phyloP scores from a whole-genome alignment of 768 basidiomycete genomes.

The Boletus sp. region DNA sequence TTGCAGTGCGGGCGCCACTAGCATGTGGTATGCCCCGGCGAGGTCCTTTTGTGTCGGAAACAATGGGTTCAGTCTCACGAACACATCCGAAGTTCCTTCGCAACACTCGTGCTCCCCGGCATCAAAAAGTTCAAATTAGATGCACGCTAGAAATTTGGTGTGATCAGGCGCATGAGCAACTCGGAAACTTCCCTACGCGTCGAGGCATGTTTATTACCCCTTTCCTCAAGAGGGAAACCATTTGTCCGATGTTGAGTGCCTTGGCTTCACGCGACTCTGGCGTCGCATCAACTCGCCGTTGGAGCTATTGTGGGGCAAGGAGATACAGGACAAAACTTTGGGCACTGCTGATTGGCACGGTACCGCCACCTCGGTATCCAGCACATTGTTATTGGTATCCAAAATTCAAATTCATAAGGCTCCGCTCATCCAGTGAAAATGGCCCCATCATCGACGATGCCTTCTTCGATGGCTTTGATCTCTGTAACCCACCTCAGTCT shows the following conservation, averaged over 20 bases:
- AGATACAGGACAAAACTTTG: not conserved
- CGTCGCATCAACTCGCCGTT: not conserved
- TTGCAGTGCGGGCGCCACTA: too few relatives aligned
- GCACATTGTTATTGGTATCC: not conserved
- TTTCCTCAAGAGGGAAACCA: not conserved
- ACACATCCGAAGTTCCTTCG: too few relatives aligned
- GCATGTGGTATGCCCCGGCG: not conserved
- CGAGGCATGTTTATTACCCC: not conserved
- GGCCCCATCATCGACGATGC: constrained; percentile 17
- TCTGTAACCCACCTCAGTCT: constrained; percentile 17
- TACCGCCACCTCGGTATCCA: not conserved
- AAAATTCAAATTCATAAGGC: not conserved
- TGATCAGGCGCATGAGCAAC: not conserved
- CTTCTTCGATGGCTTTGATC: constrained; percentile 31
- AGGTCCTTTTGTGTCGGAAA: not conserved
- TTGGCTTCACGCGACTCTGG: not conserved
- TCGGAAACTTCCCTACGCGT: not conserved
- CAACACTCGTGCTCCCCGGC: too few relatives aligned
- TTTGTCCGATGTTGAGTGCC: not conserved
- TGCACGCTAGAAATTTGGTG: not conserved
- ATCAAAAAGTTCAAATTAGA: not conserved
- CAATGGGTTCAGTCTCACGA: not conserved
- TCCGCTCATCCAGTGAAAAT: constrained; percentile 6
- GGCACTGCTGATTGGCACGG: not conserved
- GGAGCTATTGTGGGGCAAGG: not conserved